phyloP scores from a whole-genome alignment of 257 asterid genomes.

The Eucommia ulmoides region DNA sequence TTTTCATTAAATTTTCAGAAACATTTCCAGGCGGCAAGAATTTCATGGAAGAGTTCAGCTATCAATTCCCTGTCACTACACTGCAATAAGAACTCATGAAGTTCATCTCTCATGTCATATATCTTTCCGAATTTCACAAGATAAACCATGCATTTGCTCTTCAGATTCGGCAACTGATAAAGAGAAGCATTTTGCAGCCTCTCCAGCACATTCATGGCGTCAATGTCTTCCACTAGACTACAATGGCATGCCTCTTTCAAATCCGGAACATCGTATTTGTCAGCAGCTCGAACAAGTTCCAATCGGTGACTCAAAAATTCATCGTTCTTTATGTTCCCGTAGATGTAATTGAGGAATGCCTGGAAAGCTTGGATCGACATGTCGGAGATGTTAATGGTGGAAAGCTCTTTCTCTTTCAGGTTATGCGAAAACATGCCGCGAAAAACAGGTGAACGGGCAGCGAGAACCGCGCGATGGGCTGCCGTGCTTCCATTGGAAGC shows the following conservation, averaged over 20 bases:
- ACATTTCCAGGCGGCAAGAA: conserved; percentile 80
- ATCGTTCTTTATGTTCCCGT: conserved; percentile 47
- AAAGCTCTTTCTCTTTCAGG: conserved; percentile 69
- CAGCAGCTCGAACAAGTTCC: conserved; percentile 77
- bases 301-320: conserved; percentile 56
- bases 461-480: conserved; percentile 91
- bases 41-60: conserved; percentile 53
- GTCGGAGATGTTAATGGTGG: conserved; percentile 58
- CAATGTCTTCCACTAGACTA: conserved; percentile 68
- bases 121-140: conserved; percentile 87
- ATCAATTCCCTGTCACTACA: conserved; percentile 67
- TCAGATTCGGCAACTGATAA: conserved; percentile 59
- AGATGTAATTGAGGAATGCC: conserved; percentile 62
- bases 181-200: conserved; percentile 79
- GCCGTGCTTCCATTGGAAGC: conserved; percentile 61
- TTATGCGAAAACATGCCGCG: conserved; percentile 89
- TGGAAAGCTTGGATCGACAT: conserved; percentile 77
- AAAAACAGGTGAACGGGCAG: conserved; percentile 82
- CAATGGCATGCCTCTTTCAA: conserved; percentile 78
- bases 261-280: conserved; percentile 63
- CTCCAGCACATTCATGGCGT: conserved; percentile 57
- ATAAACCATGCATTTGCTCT: conserved; percentile 57
- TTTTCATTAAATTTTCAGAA: no score
- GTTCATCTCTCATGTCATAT: conserved; percentile 56
- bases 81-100: conserved; percentile 44